A percentile compares a stretch with the other conserved stretches of the same genome.
Conservation (phyloP, 2,329 filamentous ascomycete species). For the Penicillium nordicum region DNA sequence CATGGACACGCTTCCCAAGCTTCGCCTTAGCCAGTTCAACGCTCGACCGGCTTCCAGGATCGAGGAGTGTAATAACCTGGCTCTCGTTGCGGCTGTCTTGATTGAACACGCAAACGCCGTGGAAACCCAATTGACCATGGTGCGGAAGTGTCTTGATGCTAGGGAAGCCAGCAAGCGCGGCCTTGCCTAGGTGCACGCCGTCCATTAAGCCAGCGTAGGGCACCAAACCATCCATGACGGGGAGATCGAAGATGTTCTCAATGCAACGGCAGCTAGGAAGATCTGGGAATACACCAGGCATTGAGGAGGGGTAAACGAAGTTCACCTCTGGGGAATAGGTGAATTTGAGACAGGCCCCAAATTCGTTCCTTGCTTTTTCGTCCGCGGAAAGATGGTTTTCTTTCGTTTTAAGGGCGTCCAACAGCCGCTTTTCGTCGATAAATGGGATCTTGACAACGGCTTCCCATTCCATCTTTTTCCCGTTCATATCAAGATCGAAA, state of each 20-base stretch:
- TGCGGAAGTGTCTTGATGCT: slow-evolving; percentile 83
- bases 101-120: slow-evolving; percentile 92
- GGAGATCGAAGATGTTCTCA: slow-evolving; percentile 94
- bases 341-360: slow-evolving; percentile 90
- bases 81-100: slow-evolving; percentile 95
- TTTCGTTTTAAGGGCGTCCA: slow-evolving; percentile 80
- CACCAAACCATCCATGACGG: slow-evolving; percentile 84
- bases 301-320: slow-evolving; percentile 81
- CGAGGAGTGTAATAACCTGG: slow-evolving; percentile 81
- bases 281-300: slow-evolving; percentile 87
- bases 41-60: slow-evolving; percentile 68
- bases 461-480: slow-evolving; percentile 99
- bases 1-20: slow-evolving; percentile 79
- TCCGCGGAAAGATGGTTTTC: slow-evolving; percentile 73
- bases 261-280: slow-evolving; percentile 83
- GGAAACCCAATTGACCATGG: slow-evolving; percentile 75
- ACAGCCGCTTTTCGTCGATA: slow-evolving; percentile 84
- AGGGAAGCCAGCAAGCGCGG: slow-evolving; percentile 90
- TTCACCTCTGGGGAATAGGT: slow-evolving; percentile 74
- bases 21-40: slow-evolving; percentile 71
- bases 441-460: slow-evolving; percentile 99
- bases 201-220: slow-evolving; percentile 79
- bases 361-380: slow-evolving; percentile 80
- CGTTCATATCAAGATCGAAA: slow-evolving; percentile 98
- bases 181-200: slow-evolving; percentile 75